Conservation (phyloP, 345 rosid genomes). For the Diplotaxis tenuifolia region DNA sequence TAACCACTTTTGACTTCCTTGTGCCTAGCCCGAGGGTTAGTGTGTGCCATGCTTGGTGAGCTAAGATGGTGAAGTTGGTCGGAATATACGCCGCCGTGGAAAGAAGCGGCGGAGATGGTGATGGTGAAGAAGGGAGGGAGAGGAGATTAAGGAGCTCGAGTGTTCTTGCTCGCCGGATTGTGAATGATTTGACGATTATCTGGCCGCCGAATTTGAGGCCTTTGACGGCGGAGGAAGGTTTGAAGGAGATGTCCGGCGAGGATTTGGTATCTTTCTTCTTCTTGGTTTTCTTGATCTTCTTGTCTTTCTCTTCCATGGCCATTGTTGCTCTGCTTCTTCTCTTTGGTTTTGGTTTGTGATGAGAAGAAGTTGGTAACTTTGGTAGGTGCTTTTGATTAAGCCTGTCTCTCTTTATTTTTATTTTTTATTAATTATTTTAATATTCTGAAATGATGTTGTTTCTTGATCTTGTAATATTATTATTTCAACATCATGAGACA, state of each 20-base stretch:
- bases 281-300: conserved; percentile 45
- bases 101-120: too few relatives aligned
- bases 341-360: too few relatives aligned
- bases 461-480: conserved; percentile 25
- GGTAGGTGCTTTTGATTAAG: conserved; percentile 29
- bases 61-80: too few relatives aligned
- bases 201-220: conserved; percentile 94
- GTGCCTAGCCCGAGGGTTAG: conserved; percentile 86
- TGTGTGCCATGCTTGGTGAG: conserved; percentile 28
- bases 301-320: conserved; percentile 61
- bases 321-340: conserved; percentile 18
- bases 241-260: conserved; percentile 68
- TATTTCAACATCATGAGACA: conserved; percentile 11
- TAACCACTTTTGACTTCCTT: conserved; percentile 65
- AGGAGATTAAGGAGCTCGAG: too few relatives aligned
- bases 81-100: too few relatives aligned
- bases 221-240: conserved; percentile 70
- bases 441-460: conserved; percentile 12
- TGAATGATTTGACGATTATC: conserved; percentile 88
- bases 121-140: too few relatives aligned
- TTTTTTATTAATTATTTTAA: not conserved
- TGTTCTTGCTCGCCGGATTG: conserved; percentile 36
- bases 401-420: not conserved
- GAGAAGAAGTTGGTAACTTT: conserved; percentile 27
- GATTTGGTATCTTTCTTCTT: conserved; percentile 73